phyloP scores from a whole-genome alignment of 257 asterid genomes.

The Salvia hispanica region DNA sequence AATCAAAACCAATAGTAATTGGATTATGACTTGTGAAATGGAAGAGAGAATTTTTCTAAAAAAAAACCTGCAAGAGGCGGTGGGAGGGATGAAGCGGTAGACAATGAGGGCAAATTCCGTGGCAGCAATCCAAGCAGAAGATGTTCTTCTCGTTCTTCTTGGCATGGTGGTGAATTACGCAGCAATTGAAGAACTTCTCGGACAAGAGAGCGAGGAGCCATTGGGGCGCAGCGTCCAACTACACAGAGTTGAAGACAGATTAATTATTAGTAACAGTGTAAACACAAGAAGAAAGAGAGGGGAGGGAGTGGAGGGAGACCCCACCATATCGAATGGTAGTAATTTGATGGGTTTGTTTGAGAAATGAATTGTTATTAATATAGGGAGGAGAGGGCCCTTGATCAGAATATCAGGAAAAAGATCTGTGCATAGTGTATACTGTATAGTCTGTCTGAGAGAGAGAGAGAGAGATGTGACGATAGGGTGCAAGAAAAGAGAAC shows the following conservation, averaged over 20 bases:
- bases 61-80: constrained; percentile 64
- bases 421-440: constrained; percentile 9
- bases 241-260: constrained; percentile 4
- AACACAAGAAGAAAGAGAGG: neutral
- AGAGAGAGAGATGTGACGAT: constrained; percentile 26
- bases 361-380: constrained; percentile 19
- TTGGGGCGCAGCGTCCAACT: constrained; percentile 57
- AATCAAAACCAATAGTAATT: neutral
- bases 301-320: no score
- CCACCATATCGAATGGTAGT: constrained; percentile 42
- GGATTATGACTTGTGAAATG: neutral
- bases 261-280: neutral
- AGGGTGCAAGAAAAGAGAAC: constrained; percentile 57
- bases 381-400: neutral
- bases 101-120: constrained; percentile 72
- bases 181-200: constrained; percentile 72
- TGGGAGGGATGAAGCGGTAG: constrained; percentile 54
- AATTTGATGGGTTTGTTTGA: no score
- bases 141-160: constrained; percentile 74
- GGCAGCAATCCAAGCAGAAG: constrained; percentile 76
- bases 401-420: constrained; percentile 37
- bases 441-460: constrained; percentile 11
- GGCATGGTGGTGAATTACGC: constrained; percentile 60
- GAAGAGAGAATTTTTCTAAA: no score
- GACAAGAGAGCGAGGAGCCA: constrained; percentile 61